Evolutionary conservation across 1,139 yeast genomes (phyloP).

Genomic region (Taiozyma sp.): DNA sequence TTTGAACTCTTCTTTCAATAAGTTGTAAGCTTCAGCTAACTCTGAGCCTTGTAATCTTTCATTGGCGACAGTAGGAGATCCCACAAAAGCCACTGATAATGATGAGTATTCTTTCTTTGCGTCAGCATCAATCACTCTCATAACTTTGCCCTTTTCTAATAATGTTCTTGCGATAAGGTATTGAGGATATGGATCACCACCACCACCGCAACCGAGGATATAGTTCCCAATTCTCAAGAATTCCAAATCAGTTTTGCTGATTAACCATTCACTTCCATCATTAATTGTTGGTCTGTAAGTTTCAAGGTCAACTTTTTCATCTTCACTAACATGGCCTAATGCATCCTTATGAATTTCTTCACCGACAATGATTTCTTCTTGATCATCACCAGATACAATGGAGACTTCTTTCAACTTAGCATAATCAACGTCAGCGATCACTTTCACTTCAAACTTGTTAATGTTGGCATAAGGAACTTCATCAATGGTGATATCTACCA

Average conservation of each 20-base stretch:
- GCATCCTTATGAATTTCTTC: constrained; percentile 12
- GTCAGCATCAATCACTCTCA: constrained; percentile 33
- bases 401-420: constrained; percentile 13
- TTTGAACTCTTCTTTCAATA: constrained; percentile 16
- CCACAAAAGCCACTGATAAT: constrained; percentile 38
- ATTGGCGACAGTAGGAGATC: constrained; percentile 42
- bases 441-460: constrained; percentile 32
- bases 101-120: constrained; percentile 30
- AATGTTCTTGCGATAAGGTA: constrained; percentile 33
- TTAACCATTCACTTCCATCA: constrained; percentile 34
- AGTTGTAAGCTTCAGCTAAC: constrained; percentile 16
- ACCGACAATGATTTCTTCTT: neutral
- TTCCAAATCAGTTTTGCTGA: constrained; percentile 37
- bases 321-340: constrained; percentile 11
- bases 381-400: neutral
- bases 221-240: constrained; percentile 39
- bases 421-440: constrained; percentile 39
- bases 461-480: constrained; percentile 39
- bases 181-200: constrained; percentile 42
- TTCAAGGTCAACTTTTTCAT: constrained; percentile 21
- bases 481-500: constrained; percentile 31
- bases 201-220: constrained; percentile 47
- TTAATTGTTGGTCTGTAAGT: constrained; percentile 33
- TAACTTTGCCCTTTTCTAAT: constrained; percentile 30
- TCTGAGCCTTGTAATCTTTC: constrained; percentile 37